Conservation (phyloP, 805 yeast genomes). For the Ogataea zsoltii region DNA sequence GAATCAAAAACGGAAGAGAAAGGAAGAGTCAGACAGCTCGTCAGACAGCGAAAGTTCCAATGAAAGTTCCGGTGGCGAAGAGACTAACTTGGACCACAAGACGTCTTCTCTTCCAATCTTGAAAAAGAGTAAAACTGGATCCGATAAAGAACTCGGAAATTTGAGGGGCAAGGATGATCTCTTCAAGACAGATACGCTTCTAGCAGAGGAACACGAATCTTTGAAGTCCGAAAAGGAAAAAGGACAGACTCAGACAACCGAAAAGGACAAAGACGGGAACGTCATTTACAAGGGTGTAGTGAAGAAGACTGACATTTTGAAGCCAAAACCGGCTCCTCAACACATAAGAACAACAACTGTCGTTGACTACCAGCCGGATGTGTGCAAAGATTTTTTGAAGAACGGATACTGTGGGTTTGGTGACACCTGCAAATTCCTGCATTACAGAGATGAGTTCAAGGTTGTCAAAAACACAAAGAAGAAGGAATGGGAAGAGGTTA, state of each 20-base stretch:
- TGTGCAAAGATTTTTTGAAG: constrained; percentile 87
- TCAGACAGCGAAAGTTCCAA: neutral
- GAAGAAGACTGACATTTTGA: constrained; percentile 12
- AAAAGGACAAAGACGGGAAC: constrained; percentile 21
- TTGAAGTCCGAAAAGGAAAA: constrained; percentile 1
- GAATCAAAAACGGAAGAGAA: constrained; percentile 15
- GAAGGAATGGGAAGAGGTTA: constrained; percentile 64
- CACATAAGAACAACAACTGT: constrained; percentile 66
- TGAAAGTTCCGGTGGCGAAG: constrained; percentile 6
- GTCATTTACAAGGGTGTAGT: constrained; percentile 32
- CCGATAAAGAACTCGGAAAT: neutral
- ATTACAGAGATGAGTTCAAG: constrained; percentile 82
- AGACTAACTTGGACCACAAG: too few species aligned
- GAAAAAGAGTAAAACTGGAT: neutral
- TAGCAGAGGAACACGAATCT: constrained; percentile 23
- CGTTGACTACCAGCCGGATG: constrained; percentile 88
- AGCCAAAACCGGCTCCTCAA: constrained; percentile 34
- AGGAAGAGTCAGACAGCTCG: neutral
- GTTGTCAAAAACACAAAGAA: constrained; percentile 39
- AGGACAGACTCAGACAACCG: neutral
- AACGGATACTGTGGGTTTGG: constrained; percentile 98
- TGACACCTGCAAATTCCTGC: constrained; percentile 93
- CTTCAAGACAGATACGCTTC: constrained; percentile 25
- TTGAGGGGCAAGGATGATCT: neutral
- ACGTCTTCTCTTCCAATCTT: too few species aligned